phyloP scores from a whole-genome alignment of 495 filamentous ascomycete genomes.

The Aspergillus sclerotiicarbonarius region DNA sequence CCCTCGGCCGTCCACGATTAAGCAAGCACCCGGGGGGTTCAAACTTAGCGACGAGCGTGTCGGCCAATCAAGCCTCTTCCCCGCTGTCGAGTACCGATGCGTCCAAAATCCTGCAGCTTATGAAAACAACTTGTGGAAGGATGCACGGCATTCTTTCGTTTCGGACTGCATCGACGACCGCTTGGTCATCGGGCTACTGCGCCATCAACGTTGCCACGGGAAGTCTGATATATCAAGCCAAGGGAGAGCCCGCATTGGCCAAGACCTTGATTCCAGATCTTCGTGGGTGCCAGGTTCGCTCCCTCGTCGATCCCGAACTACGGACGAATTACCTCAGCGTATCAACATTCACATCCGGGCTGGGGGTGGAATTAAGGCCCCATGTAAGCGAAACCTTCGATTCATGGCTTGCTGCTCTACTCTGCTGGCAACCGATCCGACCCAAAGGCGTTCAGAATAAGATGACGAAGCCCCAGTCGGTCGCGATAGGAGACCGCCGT shows the following conservation, averaged over 20 bases:
- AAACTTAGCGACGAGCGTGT: conserved; percentile 27
- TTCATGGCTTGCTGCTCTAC: conserved; percentile 85
- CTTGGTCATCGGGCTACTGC: conserved; percentile 57
- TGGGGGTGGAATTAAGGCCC: conserved; percentile 73
- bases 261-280: conserved; percentile 75
- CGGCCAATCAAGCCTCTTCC: conserved; percentile 46
- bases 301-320: conserved; percentile 60
- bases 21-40: conserved; percentile 42
- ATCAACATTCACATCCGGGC: conserved; percentile 63
- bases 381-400: conserved; percentile 74
- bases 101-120: conserved; percentile 51
- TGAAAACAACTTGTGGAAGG: conserved; percentile 58
- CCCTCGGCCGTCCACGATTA: conserved; percentile 40
- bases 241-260: conserved; percentile 54
- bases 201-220: conserved; percentile 57
- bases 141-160: conserved; percentile 57
- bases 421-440: conserved; percentile 91
- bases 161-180: conserved; percentile 52
- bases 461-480: conserved; percentile 65
- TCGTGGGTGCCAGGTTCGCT: conserved; percentile 78
- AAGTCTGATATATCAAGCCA: conserved; percentile 56
- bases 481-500: conserved; percentile 48
- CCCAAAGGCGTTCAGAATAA: conserved; percentile 72
- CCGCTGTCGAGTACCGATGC: conserved; percentile 48
- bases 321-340: conserved; percentile 77